phyloP scores from a whole-genome alignment of 1,284 basidiomycete genomes.

The Sanghuangporus baumii region DNA sequence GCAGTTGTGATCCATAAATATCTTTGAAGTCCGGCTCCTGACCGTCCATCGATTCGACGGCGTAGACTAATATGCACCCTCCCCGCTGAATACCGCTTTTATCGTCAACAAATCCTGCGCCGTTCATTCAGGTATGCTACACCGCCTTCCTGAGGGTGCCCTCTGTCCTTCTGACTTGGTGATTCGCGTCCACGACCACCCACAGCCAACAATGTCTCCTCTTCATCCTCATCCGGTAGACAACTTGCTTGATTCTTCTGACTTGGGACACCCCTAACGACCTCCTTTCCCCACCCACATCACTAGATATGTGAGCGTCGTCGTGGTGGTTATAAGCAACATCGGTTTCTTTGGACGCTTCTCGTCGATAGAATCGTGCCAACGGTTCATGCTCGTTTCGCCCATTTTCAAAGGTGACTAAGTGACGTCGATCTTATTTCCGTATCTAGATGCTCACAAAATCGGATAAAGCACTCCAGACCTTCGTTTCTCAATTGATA shows the following conservation, averaged over 20 bases:
- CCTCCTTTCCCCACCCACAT: background rate
- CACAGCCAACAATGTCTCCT: conserved; percentile 25
- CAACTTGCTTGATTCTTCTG: conserved; percentile 13
- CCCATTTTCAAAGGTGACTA: conserved; percentile 46
- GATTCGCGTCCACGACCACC: background rate
- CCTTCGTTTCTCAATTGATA: conserved; percentile 49
- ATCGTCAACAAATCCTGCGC: background rate
- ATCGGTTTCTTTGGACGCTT: conserved; percentile 38
- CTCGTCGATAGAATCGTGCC: conserved; percentile 35
- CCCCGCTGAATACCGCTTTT: conserved; percentile 13
- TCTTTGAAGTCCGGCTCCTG: background rate
- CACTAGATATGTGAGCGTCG: conserved; percentile 20
- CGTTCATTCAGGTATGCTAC: conserved; percentile 6
- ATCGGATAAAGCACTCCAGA: conserved; percentile 39
- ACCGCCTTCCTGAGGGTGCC: no score
- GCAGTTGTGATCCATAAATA: background rate
- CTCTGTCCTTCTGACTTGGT: background rate
- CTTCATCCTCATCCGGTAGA: conserved; percentile 39
- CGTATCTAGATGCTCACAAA: no score
- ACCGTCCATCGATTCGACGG: background rate
- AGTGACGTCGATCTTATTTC: conserved; percentile 1
- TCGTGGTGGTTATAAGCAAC: conserved; percentile 20
- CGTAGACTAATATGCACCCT: conserved; percentile 7
- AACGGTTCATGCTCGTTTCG: conserved; percentile 38
- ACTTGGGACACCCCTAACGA: conserved; percentile 23